These are phyloP conservation scores for Scedosporium dehoogii DNA, from an alignment of 2,329 filamentous ascomycete species.

Conservation along the genomic window DNA sequence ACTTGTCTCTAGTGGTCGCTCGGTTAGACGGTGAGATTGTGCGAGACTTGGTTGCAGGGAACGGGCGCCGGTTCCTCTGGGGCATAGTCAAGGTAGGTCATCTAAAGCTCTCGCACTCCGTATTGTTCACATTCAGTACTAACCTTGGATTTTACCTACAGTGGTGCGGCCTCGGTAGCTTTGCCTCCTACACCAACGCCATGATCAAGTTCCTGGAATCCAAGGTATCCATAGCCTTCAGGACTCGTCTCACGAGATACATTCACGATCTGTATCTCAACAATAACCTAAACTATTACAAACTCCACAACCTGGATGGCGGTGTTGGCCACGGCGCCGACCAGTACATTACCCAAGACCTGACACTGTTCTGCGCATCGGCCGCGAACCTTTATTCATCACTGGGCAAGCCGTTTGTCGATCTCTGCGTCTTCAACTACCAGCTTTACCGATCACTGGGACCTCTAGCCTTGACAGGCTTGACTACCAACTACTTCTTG, in stretches of 20 bases:
- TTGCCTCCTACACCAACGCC: constrained; percentile 94
- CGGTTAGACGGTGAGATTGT: constrained; percentile 93
- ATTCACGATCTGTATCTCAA: constrained; percentile 97
- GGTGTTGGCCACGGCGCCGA: constrained; percentile 87
- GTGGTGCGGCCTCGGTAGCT: constrained; percentile 88
- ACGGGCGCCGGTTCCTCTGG: constrained; percentile 78
- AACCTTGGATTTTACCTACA: constrained; percentile 15
- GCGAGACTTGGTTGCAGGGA: constrained; percentile 87
- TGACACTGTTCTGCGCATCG: constrained; percentile 88
- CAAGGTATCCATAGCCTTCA: constrained; percentile 96
- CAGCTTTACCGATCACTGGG: constrained; percentile 89
- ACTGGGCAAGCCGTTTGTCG: constrained; percentile 94
- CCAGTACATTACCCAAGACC: constrained; percentile 94
- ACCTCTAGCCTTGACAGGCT: constrained; percentile 73
- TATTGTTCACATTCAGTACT: constrained; percentile 3
- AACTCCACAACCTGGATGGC: constrained; percentile 83
- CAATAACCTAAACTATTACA: constrained; percentile 93
- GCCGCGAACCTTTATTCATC: constrained; percentile 92
- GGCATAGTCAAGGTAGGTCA: constrained; percentile 65
- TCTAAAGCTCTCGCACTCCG: too few relatives aligned
- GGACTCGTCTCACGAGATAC: constrained; percentile 86
- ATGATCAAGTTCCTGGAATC: constrained; percentile 99
- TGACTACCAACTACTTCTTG: constrained; percentile 87
- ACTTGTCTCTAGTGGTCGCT: constrained; percentile 86
- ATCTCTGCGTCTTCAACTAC: constrained; percentile 95